Evolutionary conservation across 768 basidiomycete genomes (phyloP), one percentile per base, ranked within the genome.

Genomic region (Austroboletus eburneus): DNA sequence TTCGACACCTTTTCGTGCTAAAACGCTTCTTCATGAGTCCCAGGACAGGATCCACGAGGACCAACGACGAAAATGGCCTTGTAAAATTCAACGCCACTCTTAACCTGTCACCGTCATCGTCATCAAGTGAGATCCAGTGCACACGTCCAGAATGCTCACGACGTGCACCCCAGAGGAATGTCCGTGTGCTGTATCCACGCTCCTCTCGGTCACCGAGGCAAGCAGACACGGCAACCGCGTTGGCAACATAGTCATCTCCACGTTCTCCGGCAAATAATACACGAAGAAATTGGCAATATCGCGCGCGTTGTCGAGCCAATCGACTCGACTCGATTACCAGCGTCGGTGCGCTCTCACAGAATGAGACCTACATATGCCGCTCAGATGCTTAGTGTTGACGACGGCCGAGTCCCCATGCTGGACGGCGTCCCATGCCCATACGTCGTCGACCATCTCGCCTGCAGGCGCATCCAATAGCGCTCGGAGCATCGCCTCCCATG

Each of bases 141-240:
- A n/a, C n/a, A 22, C 9, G 25, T 1, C 2, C 14, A 12, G 12
- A 9, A 1, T 0, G 18, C 87, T 58, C 59, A 90, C 83, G 80
- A 74, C 2, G 81, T 80, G 58, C 82, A 83, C 92, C 18, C 93
- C 89, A 43, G 89, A 82, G 0, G 91, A 93, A 60, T 96, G 93
- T 77, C 27, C 85, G 76, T 5, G 67, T 51, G 2, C 37, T 50
- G 57, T 82, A 80, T 1, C 87, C 87, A 17, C 61, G 54, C 2
- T 50, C 49, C 30, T 62, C 58, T 32, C 87, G 77, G n/a, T 65
- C 45, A 79, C 71, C 7, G 62, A 52, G 1, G 59, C 44, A 0
- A 78, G 47, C 4, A 88, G 49, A n/a, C 76, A 77, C 4, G 69
- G 56, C 10, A 90, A 69, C 45, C 79, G 75, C 0, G 72, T 71